Evolutionary conservation across 139 green algal genomes (phyloP), one percentile per base, ranked within the genome.

Genomic region (Chlamydomonas incerta): DNA sequence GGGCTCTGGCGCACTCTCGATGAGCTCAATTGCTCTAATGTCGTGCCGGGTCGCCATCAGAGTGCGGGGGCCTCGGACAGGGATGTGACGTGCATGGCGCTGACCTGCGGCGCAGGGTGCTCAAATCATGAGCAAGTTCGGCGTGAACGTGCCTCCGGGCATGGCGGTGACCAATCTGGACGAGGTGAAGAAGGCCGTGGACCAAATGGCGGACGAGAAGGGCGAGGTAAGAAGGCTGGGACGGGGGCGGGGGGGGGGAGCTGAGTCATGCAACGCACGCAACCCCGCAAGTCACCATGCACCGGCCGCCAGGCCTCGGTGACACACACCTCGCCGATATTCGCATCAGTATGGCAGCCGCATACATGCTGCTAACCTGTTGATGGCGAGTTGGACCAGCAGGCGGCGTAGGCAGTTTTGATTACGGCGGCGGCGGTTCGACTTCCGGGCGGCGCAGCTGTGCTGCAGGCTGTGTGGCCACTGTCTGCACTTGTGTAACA

Each of bases 81-180:
- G 41, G 5, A 26, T 35, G 11, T 69, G 55, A 55, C 74, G 68
- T 66, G 23, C 72, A 47, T 62, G 8, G 47, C n/a, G n/a, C n/a
- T 50, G 26, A 28, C 46, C 20, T 41, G 55, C 55, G 55, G 6
- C 69, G 52, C 93, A 99, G 97, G 95, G 97, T n/a, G 96, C 98
- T 23, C 85, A 97, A 72, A 85, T 99, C 35, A 99, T 99, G 98
- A 82, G 85, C 75, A 93, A 97, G 79, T 96, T 94, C 71, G 98
- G 98, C 72, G 91, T 99, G 50, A 98, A 98, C 63, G 97, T 99
- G n/a, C 97, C 98, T 0, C 92, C 92, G 0, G 97, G 97, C 60
- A 92, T 96, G 8, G 86, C 96, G 8, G 93, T 93, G 10, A 92
- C 90, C 55, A 95, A 89, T 0, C 33, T 98, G 18, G 93, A 97